Base-by-base conservation (phyloP, 2,329 filamentous ascomycete genomes). In the Chrysoporthe deuterocubensis region DNA sequence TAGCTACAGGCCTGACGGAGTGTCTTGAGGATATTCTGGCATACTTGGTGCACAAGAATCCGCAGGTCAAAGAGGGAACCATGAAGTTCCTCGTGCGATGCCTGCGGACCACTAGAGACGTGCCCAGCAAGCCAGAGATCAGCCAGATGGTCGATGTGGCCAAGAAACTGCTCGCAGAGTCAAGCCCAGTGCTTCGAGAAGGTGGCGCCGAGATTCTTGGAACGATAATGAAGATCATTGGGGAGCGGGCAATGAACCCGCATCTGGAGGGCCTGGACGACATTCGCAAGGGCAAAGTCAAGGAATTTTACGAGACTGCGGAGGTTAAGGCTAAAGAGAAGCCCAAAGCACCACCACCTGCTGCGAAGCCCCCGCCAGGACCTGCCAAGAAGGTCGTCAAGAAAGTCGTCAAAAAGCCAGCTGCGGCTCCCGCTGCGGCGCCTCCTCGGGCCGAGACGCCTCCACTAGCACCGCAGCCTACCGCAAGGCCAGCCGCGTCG, bases 211-310 rank as follows among this genome's bases (percentile, higher is more conserved):
- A 99, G 78, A 90, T 96, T 44, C 83, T 99, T 3, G 96, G 96
- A 71, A 97, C 94, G 0, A 80, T 99, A 62, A 98, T 97, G 96
- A 99, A 98, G 82, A 98, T 99, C 66, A 92, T 98, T 82, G 95
- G 96, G 54, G 96, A 99, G 79, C 89, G 96, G 67, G 92, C 92
- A 64, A 99, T 99, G 96, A 93, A 92, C 56, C 91, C 93, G 9
- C 92, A 97, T 77, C 82, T 99, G 18, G 95, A 97, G 71, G 93
- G 93, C 3, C 84, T 99, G 2, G 96, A 99, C 76, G 96, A 99
- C 34, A 98, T 98, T 72, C 89, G 94, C 70, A 98, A 97, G 81
- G 92, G 85, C 70, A 99, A 97, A 79, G 92, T 98, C 77, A 97
- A 96, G 81, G 96, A 99, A 78, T 98, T 89, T 77, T 92, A 89